phyloP scores from a whole-genome alignment of 208 protist genomes.

The Leishmania lainsoni region DNA sequence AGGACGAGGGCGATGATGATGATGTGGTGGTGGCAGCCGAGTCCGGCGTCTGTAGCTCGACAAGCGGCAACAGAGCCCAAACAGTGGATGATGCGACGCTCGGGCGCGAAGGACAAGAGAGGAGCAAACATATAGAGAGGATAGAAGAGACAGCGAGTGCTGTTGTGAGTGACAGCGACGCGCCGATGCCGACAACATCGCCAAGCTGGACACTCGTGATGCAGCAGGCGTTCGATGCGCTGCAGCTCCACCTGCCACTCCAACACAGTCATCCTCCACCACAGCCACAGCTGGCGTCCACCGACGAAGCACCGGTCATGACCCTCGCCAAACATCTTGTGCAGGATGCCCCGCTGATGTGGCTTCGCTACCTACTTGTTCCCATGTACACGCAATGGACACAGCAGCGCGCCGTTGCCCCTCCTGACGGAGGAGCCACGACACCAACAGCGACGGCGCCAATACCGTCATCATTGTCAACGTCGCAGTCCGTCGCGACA shows the following conservation, averaged over 20 bases:
- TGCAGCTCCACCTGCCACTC: slow-evolving; percentile 29
- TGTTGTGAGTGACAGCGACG: not conserved
- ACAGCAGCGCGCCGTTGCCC: slow-evolving; percentile 13
- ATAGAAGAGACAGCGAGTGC: not conserved
- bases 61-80: not conserved
- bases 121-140: not conserved
- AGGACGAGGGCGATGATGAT: slow-evolving; percentile 4
- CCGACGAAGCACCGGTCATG: not conserved
- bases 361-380: slow-evolving; percentile 31
- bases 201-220: slow-evolving; percentile 13
- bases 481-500: not conserved
- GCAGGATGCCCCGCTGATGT: slow-evolving; percentile 31
- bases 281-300: not conserved
- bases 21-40: not conserved
- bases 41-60: not conserved
- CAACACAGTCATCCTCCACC: not conserved
- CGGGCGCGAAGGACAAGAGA: not conserved
- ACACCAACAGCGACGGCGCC: not conserved
- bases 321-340: slow-evolving; percentile 21
- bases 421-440: not conserved
- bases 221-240: slow-evolving; percentile 29
- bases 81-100: not conserved
- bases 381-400: slow-evolving; percentile 34
- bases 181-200: not conserved
- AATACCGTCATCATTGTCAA: not conserved